These are phyloP conservation scores for Apostasia ramifera DNA, from an alignment of 106 monocot species.

Conservation along the genomic window DNA sequence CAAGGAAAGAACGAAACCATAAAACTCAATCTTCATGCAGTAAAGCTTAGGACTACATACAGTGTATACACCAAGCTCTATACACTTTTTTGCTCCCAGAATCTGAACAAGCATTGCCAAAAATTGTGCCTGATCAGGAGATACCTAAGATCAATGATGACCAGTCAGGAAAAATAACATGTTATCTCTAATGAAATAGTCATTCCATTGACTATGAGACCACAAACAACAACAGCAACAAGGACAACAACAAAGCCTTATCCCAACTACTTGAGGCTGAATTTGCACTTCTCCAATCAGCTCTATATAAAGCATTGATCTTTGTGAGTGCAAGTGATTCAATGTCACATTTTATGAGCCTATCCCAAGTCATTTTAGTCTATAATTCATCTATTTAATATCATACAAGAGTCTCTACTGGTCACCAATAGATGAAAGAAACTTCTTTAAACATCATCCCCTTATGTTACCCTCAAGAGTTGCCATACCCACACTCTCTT, in stretches of 20 bases:
- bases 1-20: not conserved
- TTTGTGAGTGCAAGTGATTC: too few species aligned
- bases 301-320: too few species aligned
- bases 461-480: too few species aligned
- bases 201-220: not conserved
- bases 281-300: too few species aligned
- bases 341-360: too few species aligned
- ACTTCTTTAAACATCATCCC: too few species aligned
- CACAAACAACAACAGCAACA: not conserved
- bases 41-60: conserved; percentile 31
- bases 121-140: conserved; percentile 90
- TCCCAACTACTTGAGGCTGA: not conserved
- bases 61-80: conserved; percentile 95
- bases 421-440: too few species aligned
- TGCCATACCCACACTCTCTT: too few species aligned
- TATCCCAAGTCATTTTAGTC: too few species aligned
- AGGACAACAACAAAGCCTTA: not conserved
- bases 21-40: not conserved
- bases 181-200: not conserved
- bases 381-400: too few species aligned
- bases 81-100: conserved; percentile 72
- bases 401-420: too few species aligned
- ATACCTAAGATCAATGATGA: conserved; percentile 44
- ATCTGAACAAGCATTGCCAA: conserved; percentile 91
- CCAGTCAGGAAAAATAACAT: conserved; percentile 1